These are phyloP conservation scores for Ramalina peruviana DNA, from an alignment of 495 filamentous ascomycete genomes.

Conservation along the genomic window DNA sequence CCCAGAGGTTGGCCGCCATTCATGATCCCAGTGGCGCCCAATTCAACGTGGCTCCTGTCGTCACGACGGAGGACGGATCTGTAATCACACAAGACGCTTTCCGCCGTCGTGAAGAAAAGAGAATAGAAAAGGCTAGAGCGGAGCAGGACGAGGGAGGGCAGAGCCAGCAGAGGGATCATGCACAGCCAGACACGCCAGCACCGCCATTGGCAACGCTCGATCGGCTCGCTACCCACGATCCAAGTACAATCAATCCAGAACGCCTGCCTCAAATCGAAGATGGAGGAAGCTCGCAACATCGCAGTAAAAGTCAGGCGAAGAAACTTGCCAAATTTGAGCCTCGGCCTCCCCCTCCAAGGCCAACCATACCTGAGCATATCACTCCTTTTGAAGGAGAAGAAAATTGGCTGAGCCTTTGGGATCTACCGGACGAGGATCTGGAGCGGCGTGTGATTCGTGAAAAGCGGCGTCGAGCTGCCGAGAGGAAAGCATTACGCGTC, in stretches of 20 bases:
- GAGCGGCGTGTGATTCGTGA: slow-evolving; percentile 12
- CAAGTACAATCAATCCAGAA: slow-evolving; percentile 4
- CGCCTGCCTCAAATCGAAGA: slow-evolving; percentile 1
- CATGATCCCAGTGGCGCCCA: slow-evolving; percentile 21
- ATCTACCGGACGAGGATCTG: slow-evolving; percentile 20
- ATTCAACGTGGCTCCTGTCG: slow-evolving; percentile 25
- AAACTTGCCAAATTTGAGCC: slow-evolving; percentile 13
- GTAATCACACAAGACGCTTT: slow-evolving; percentile 17
- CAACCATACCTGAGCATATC: slow-evolving; percentile 19
- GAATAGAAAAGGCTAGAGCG: slow-evolving; percentile 5
- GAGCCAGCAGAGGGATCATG: background rate
- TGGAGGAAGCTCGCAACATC: background rate
- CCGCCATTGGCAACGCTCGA: background rate
- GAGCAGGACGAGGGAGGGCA: slow-evolving; percentile 5
- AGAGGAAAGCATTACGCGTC: slow-evolving; percentile 15
- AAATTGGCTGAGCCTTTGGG: slow-evolving; percentile 23
- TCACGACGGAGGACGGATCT: slow-evolving; percentile 18
- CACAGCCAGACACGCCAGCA: background rate
- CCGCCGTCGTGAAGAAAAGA: slow-evolving; percentile 8
- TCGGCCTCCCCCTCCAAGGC: slow-evolving; percentile 19
- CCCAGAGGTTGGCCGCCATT: slow-evolving; percentile 19
- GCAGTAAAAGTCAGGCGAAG: slow-evolving; percentile 32
- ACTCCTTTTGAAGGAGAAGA: slow-evolving; percentile 21
- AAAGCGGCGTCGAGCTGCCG: slow-evolving; percentile 18
- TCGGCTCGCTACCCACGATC: background rate